phyloP scores from a whole-genome alignment of 192 early-diverging fungal species.

The Paraglomus brasilianum region DNA sequence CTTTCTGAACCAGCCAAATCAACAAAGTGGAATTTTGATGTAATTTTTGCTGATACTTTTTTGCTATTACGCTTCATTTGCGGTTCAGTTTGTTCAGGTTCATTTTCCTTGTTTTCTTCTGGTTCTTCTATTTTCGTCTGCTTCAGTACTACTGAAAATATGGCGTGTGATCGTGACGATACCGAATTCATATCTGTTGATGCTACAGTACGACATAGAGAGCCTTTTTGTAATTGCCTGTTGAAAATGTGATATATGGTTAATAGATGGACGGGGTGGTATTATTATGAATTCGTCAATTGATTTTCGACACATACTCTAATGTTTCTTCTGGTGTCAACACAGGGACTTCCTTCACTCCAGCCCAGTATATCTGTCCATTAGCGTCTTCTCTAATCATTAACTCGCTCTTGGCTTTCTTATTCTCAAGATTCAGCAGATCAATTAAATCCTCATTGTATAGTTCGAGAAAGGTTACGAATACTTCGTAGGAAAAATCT shows the following conservation, averaged over 20 bases:
- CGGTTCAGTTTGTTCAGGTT: conserved; percentile 33
- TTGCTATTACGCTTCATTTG: conserved; percentile 22
- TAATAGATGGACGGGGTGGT: neutral
- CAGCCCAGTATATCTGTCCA: conserved; percentile 83
- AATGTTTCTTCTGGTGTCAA: conserved; percentile 62
- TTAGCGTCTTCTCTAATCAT: conserved; percentile 79
- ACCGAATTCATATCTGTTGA: conserved; percentile 95
- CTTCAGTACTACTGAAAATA: conserved; percentile 85
- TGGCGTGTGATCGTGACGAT: conserved; percentile 94
- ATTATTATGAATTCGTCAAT: neutral
- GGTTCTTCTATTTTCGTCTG: conserved; percentile 58
- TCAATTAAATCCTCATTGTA: conserved; percentile 97
- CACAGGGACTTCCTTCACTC: conserved; percentile 79
- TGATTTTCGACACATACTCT: conserved; percentile 36
- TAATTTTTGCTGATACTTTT: conserved; percentile 42
- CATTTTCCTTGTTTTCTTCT: conserved; percentile 32
- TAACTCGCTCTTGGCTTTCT: conserved; percentile 36
- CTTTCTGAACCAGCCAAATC: conserved; percentile 97
- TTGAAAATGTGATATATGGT: conserved; percentile 39
- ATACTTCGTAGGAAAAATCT: conserved; percentile 47
- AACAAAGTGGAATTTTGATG: conserved; percentile 96
- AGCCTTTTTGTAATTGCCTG: conserved; percentile 55
- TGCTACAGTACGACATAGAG: conserved; percentile 66
- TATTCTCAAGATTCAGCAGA: conserved; percentile 53
- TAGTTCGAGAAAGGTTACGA: conserved; percentile 90